Evolutionary conservation across 73 alveolate genomes (phyloP), one percentile per base, ranked within the genome.

Genomic region (Paramecium primaurelia): DNA sequence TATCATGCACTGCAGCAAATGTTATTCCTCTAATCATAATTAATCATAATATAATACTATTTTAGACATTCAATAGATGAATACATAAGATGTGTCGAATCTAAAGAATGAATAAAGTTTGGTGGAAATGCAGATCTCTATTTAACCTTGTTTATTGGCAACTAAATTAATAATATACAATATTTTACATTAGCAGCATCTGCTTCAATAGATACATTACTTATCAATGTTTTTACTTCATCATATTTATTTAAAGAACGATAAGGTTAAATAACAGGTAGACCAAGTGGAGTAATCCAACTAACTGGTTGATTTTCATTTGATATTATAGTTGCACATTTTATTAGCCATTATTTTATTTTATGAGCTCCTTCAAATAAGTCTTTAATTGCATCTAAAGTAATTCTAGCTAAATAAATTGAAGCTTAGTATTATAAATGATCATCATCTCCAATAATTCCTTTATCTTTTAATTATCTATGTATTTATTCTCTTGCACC

Each of bases 1-100:
- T 95, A 88, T 97, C 99, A 92, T 97, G 99, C 6, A 97, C 99
- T 12, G 99, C 99, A 11, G 98, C 98, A 88, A 97, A 97, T 32
- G 92, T 92, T n/a, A 97, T 96, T 0, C 97, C 97, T 71, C 84
- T 64, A 64, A 3, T 6, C 8, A 14, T 32, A 64, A 64, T 32
- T 11, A 3, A 34, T 64, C 2, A 32, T 32, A 28, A 11, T 28
- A 8, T 64, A 28, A 32, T 64, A 64, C 84, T 86, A 22, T 34
- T 94, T 94, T n/a, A 59, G 36, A 87, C 99, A 97, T 71, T 90
- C 95, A 40, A 95, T 16, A 10, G 99, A 98, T 11, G 99, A 96
- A 58, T 93, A 92, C 99, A 97, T 97, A 95, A 97, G 86, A 87
- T 97, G 99, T n/a, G 99, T 97, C 9, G 98, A 93, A 92, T 97